Evolutionary conservation across 2,329 filamentous ascomycete species (phyloP).

Genomic region (Fusarium papillatum): DNA sequence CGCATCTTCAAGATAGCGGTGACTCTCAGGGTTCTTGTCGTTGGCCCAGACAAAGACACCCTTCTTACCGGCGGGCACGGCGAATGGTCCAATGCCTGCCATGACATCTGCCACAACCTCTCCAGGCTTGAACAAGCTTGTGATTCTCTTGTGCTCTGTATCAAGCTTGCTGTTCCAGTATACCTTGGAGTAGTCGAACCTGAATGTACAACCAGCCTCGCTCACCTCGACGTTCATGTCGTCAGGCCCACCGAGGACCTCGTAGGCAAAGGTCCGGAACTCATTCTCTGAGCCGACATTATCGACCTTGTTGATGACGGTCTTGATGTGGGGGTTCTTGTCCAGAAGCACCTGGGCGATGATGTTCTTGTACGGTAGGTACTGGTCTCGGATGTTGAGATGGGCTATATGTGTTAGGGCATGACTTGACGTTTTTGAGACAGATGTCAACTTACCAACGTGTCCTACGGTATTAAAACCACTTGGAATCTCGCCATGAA

Average conservation of each 20-base stretch:
- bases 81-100: conserved; percentile 97
- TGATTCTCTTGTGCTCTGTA: conserved; percentile 87
- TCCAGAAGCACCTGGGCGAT: conserved; percentile 90
- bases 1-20: conserved; percentile 77
- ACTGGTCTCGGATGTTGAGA: conserved; percentile 88
- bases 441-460: conserved; percentile 68
- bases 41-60: conserved; percentile 96
- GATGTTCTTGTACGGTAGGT: conserved; percentile 86
- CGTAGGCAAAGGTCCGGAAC: conserved; percentile 94
- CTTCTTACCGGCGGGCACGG: conserved; percentile 90
- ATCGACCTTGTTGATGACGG: conserved; percentile 96
- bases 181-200: conserved; percentile 94
- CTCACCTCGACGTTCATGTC: conserved; percentile 87
- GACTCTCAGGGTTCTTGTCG: conserved; percentile 95
- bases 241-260: conserved; percentile 85
- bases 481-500: conserved; percentile 84
- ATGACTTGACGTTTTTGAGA: neutral
- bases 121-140: conserved; percentile 82
- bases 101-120: conserved; percentile 97
- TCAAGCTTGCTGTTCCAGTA: conserved; percentile 98
- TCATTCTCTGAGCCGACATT: conserved; percentile 88
- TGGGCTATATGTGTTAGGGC: conserved; percentile 70
- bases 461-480: conserved; percentile 94
- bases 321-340: conserved; percentile 86
- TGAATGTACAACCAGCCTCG: conserved; percentile 88